phyloP scores from a whole-genome alignment of 768 basidiomycete genomes.

The Pisolithus microcarpus region DNA sequence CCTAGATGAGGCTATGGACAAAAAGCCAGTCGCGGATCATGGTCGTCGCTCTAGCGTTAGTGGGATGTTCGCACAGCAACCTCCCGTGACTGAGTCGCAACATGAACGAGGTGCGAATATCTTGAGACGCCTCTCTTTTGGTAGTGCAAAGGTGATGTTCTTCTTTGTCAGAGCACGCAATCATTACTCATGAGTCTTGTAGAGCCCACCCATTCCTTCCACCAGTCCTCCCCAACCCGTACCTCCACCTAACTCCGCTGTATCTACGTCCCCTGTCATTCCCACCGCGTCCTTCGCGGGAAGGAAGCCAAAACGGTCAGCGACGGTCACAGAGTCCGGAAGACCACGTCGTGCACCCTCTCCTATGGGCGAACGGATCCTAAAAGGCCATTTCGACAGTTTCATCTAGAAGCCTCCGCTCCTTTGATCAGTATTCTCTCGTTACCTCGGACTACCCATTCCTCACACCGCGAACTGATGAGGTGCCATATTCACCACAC shows the following conservation, averaged over 20 bases:
- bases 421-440: not conserved
- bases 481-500: no score
- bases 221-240: constrained; percentile 29
- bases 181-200: not conserved
- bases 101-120: constrained; percentile 65
- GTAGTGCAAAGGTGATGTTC: constrained; percentile 49
- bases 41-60: constrained; percentile 57
- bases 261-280: constrained; percentile 13
- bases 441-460: constrained; percentile 1
- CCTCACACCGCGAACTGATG: not conserved
- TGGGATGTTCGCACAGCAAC: constrained; percentile 45
- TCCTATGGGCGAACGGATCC: constrained; percentile 86
- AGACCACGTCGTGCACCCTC: constrained; percentile 65
- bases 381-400: constrained; percentile 88
- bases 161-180: no score
- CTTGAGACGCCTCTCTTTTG: constrained; percentile 68
- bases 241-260: constrained; percentile 48
- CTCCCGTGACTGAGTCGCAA: constrained; percentile 39
- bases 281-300: constrained; percentile 15
- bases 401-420: constrained; percentile 51
- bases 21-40: constrained; percentile 38
- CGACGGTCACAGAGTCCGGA: constrained; percentile 43
- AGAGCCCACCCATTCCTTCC: constrained; percentile 12
- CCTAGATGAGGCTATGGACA: constrained; percentile 36
- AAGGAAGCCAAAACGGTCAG: constrained; percentile 46